Evolutionary conservation across 371 early-diverging fungal genomes (phyloP), one percentile per base, ranked within the genome.

Genomic region (Sporodiniella umbellata): DNA sequence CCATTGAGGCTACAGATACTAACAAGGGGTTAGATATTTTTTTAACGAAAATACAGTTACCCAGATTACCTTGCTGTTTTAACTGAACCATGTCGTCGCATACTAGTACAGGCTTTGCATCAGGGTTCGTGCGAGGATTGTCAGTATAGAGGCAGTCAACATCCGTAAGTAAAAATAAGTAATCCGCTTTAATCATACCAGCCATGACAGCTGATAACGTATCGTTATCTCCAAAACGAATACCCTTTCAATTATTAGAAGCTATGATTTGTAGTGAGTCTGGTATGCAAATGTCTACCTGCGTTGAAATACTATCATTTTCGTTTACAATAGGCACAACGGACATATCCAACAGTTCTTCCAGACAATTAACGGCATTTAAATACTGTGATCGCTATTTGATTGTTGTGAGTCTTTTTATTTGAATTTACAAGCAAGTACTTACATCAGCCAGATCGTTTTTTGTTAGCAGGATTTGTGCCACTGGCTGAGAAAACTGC

Each of bases 241-340:
- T 89, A 83, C 94, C 95, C 56, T 85, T 3, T 5, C 5, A 1
- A 4, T 35, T 17, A 12, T 10, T 24, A 10, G 12, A 48, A 14
- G 24, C 11, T 22, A 14, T 12, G 8, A 26, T 40, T 26, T 51
- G 22, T 22, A 28, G 14, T 35, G 26, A 17, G 21, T 17, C 33
- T 21, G 28, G n/a, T 8, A 33, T 14, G 8, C 4, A 33, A 15
- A 28, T 8, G 50, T 61, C 50, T 68, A 73, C 77, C 45, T 80
- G 66, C 33, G 86, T 80, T 37, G 89, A 91, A 48, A 98, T 92
- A 3, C 96, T 89, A 75, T 98, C 98, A 68, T 98, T 98, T 72
- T 98, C 98, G 62, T 98, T 98, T 18, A 98, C 94, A 56, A 98
- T 94, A 14, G 96, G 98, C 17, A 98, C 89, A 3, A 94, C 93